Conservation (phyloP, 2,329 filamentous ascomycete species). For the Aciculosporium take region DNA sequence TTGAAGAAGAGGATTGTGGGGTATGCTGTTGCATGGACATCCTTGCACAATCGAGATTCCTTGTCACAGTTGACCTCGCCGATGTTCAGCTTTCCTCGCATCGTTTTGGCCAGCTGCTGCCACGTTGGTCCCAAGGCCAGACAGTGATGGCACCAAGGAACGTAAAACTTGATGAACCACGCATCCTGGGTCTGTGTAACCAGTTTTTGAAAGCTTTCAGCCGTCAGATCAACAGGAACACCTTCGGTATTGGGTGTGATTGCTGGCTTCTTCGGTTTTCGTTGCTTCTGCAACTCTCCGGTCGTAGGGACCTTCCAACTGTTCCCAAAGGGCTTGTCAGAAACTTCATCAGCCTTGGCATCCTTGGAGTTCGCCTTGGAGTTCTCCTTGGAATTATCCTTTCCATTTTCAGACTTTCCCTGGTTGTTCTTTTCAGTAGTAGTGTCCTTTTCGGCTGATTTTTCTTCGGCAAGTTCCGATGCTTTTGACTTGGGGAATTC, state of each 20-base stretch:
- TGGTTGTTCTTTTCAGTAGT: conserved; percentile 8
- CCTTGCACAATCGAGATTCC: conserved; percentile 81
- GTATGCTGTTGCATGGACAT: conserved; percentile 64
- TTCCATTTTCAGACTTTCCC: too few species aligned
- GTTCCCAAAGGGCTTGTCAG: conserved; percentile 14
- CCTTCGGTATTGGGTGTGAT: conserved; percentile 60
- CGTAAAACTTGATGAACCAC: conserved; percentile 99
- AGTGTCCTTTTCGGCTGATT: conserved; percentile 14
- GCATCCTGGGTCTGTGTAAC: conserved; percentile 81
- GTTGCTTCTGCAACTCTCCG: conserved; percentile 17
- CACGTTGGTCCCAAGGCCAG: conserved; percentile 84
- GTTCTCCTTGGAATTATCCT: too few species aligned
- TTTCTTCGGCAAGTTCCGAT: conserved; percentile 18
- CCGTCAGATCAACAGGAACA: conserved; percentile 58
- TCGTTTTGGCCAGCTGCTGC: conserved; percentile 78
- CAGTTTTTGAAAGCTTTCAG: conserved; percentile 71
- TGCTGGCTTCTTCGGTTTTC: conserved; percentile 32
- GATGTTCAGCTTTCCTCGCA: conserved; percentile 79
- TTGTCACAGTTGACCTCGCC: conserved; percentile 92
- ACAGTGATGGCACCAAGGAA: conserved; percentile 93
- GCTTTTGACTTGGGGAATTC: conserved; percentile 19
- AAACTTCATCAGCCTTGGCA: neutral
- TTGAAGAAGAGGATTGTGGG: conserved; percentile 90
- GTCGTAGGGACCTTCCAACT: conserved; percentile 18
- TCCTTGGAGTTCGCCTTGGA: conserved; percentile 13